Percentiles rank a stretch among this genome's conserved stretches.
Conservation (phyloP, 1,139 yeast species). For the Yamadazyma oceani region DNA sequence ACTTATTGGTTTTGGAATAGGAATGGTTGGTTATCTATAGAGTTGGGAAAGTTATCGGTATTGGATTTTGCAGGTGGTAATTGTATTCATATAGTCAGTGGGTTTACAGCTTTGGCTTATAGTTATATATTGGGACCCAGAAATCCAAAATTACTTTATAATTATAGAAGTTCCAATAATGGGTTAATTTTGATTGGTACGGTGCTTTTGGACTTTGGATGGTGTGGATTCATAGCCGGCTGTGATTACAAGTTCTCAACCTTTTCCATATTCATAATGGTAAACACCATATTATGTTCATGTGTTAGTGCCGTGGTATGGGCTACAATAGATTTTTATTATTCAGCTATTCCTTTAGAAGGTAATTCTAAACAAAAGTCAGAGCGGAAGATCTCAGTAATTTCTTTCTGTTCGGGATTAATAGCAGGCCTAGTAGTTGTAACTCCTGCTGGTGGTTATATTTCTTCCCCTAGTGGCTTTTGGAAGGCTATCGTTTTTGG, state of each 20-base stretch:
- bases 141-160: slow-evolving; percentile 36
- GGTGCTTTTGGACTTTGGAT: slow-evolving; percentile 36
- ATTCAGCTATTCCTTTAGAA: slow-evolving; percentile 40
- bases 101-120: slow-evolving; percentile 60
- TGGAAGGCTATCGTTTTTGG: slow-evolving; percentile 48
- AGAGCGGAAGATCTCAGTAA: slow-evolving; percentile 36
- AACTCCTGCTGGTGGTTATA: slow-evolving; percentile 49
- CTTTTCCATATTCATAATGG: slow-evolving; percentile 32
- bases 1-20: slow-evolving; percentile 68
- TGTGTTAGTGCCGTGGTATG: slow-evolving; percentile 39
- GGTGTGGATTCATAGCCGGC: slow-evolving; percentile 49
- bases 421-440: slow-evolving; percentile 46
- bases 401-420: slow-evolving; percentile 43
- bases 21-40: slow-evolving; percentile 55
- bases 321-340: slow-evolving; percentile 41
- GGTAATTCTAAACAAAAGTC: slow-evolving; percentile 14
- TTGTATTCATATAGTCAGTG: slow-evolving; percentile 62
- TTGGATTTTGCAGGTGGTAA: slow-evolving; percentile 68
- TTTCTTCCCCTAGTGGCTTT: slow-evolving; percentile 35
- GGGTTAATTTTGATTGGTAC: slow-evolving; percentile 56
- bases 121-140: slow-evolving; percentile 59
- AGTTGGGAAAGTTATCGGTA: slow-evolving; percentile 42
- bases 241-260: slow-evolving; percentile 43
- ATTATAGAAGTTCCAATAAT: slow-evolving; percentile 40
- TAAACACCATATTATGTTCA: slow-evolving; percentile 38